A percentile compares a stretch with the other conserved stretches of the same genome.
Evolutionary conservation across 208 protist genomes (phyloP).

Genomic region (Leishmania turanica): DNA sequence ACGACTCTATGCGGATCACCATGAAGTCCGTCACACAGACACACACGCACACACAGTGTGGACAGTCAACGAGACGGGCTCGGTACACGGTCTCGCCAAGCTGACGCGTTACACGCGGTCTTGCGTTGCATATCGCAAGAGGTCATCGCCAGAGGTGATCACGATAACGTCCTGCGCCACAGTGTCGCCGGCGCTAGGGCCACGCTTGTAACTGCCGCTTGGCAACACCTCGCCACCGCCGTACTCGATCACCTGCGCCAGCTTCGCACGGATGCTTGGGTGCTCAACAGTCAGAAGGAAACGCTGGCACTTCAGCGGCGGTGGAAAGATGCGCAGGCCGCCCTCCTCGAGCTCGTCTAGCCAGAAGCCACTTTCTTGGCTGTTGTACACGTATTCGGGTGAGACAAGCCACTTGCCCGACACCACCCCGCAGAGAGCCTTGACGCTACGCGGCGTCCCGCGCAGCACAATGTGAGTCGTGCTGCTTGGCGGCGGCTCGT

Average conservation of each 20-base stretch:
- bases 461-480: conserved; percentile 84
- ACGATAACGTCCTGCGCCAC: conserved; percentile 65
- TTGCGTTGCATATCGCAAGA: conserved; percentile 77
- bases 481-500: conserved; percentile 57
- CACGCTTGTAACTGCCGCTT: background rate
- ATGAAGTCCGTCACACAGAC: background rate
- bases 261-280: conserved; percentile 49
- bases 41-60: background rate
- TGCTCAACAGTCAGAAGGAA: conserved; percentile 74
- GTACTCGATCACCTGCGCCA: conserved; percentile 83
- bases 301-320: conserved; percentile 70
- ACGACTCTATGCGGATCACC: background rate
- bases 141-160: conserved; percentile 71
- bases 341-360: conserved; percentile 78
- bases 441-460: conserved; percentile 79
- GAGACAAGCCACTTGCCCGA: conserved; percentile 75
- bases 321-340: conserved; percentile 68
- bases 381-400: conserved; percentile 78
- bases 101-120: conserved; percentile 10
- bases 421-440: conserved; percentile 83
- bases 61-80: background rate
- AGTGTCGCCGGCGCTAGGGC: conserved; percentile 1
- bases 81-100: background rate
- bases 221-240: conserved; percentile 75
- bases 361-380: conserved; percentile 73